Evolutionary conservation across 176 grass and related monocot species (phyloP).

Genomic region (Eragrostis curvula): DNA sequence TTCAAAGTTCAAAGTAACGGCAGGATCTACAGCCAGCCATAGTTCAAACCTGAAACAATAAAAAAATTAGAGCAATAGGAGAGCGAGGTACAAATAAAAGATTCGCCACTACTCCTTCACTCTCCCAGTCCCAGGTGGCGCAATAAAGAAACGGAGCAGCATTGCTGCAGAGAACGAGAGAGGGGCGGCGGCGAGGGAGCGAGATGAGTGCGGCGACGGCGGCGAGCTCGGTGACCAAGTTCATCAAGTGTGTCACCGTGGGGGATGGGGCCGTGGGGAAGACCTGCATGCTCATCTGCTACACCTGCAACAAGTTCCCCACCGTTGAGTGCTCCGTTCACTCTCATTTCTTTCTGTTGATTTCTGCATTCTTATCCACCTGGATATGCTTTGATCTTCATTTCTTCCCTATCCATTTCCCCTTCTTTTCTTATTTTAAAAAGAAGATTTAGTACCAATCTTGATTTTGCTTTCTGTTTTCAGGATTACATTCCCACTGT

Average conservation of each 20-base stretch:
- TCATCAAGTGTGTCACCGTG: slow-evolving; percentile 89
- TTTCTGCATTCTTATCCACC: background rate
- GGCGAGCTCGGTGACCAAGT: slow-evolving; percentile 42
- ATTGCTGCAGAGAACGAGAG: background rate
- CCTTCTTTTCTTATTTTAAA: background rate
- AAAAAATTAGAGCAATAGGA: background rate
- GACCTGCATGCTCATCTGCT: slow-evolving; percentile 98
- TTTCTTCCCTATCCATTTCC: background rate
- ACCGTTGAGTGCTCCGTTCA: slow-evolving; percentile 35
- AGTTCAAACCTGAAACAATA: background rate
- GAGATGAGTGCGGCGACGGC: slow-evolving; percentile 41
- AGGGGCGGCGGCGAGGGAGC: background rate
- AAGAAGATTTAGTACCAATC: slow-evolving; percentile 13
- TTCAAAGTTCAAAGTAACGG: background rate
- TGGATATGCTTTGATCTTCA: background rate
- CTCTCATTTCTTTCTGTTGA: background rate
- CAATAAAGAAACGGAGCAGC: slow-evolving; percentile 12
- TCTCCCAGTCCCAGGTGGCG: background rate
- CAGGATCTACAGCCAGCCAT: background rate
- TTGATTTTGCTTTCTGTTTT: background rate
- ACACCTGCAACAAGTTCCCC: slow-evolving; percentile 99
- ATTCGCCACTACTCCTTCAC: background rate
- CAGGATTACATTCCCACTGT: slow-evolving; percentile 61
- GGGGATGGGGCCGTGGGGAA: slow-evolving; percentile 93
- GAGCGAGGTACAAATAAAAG: background rate